Conservation (phyloP, 257 asterid species). For the Penstemon newberryi region DNA sequence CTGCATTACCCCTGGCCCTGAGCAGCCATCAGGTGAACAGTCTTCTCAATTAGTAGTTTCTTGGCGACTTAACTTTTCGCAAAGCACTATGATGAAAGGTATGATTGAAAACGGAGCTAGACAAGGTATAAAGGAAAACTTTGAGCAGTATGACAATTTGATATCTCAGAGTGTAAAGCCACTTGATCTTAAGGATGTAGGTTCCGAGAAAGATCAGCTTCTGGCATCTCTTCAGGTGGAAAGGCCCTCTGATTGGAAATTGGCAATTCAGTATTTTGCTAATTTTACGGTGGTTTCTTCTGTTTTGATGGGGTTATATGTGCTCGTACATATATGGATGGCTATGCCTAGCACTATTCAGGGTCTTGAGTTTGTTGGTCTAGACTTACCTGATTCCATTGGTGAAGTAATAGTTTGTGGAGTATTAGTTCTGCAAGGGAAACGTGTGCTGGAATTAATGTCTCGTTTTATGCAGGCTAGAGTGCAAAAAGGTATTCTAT, state of each 20-base stretch:
- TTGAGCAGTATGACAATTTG: conserved; percentile 66
- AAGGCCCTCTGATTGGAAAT: conserved; percentile 73
- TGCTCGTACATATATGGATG: conserved; percentile 66
- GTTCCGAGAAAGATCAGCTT: conserved; percentile 86
- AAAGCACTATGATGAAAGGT: conserved; percentile 91
- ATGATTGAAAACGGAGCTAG: conserved; percentile 94
- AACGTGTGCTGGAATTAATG: conserved; percentile 71
- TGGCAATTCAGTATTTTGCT: conserved; percentile 85
- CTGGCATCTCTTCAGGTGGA: conserved; percentile 84
- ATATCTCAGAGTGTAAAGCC: conserved; percentile 75
- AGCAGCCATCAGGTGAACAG: conserved; percentile 79
- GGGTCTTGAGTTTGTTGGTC: conserved; percentile 96
- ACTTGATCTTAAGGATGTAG: conserved; percentile 65
- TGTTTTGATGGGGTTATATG: conserved; percentile 59
- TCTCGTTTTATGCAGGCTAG: conserved; percentile 96
- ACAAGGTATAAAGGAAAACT: conserved; percentile 90
- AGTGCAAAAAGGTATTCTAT: conserved; percentile 65
- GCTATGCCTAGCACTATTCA: conserved; percentile 73
- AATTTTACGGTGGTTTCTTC: conserved; percentile 78
- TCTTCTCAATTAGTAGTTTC: conserved; percentile 76
- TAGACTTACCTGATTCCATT: conserved; percentile 95
- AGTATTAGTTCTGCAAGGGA: conserved; percentile 87
- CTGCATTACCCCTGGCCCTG: conserved; percentile 84
- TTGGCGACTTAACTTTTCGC: conserved; percentile 85
- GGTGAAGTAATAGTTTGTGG: conserved; percentile 89